Evolutionary conservation across 1,284 basidiomycete genomes (phyloP).

Genomic region (Wallemia hederae): DNA sequence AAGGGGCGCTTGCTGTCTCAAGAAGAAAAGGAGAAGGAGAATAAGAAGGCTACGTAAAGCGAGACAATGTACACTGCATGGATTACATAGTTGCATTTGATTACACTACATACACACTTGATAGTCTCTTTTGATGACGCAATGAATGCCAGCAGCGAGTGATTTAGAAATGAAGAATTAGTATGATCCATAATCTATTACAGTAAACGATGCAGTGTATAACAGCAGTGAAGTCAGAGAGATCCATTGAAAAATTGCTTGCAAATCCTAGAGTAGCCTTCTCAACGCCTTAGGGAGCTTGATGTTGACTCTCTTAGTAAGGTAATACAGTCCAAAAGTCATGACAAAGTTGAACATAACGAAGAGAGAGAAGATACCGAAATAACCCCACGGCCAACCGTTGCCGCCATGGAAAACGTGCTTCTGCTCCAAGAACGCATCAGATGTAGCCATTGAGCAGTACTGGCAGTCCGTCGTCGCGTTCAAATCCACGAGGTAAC

Average conservation of each 20-base stretch:
- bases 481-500: not conserved
- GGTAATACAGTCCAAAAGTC: not conserved
- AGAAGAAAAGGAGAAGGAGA: slow-evolving; percentile 13
- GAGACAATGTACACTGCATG: not conserved
- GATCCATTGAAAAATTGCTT: too few relatives aligned
- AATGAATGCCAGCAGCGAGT: too few relatives aligned
- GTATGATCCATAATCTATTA: too few relatives aligned
- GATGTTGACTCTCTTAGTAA: not conserved
- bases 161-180: too few relatives aligned
- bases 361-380: not conserved
- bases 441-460: not conserved
- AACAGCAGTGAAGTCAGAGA: too few relatives aligned
- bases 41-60: slow-evolving; percentile 6
- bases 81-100: too few relatives aligned
- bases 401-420: not conserved
- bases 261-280: not conserved
- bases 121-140: too few relatives aligned
- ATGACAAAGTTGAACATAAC: not conserved
- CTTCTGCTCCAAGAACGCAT: not conserved
- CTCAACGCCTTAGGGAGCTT: not conserved
- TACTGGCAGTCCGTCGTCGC: not conserved
- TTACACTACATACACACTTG: too few relatives aligned
- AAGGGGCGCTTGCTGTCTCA: slow-evolving; percentile 15
- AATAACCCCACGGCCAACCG: not conserved
- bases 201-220: too few relatives aligned